Evolutionary conservation across 2,329 filamentous ascomycete genomes (phyloP).

Genomic region (Lojkania enalia): DNA sequence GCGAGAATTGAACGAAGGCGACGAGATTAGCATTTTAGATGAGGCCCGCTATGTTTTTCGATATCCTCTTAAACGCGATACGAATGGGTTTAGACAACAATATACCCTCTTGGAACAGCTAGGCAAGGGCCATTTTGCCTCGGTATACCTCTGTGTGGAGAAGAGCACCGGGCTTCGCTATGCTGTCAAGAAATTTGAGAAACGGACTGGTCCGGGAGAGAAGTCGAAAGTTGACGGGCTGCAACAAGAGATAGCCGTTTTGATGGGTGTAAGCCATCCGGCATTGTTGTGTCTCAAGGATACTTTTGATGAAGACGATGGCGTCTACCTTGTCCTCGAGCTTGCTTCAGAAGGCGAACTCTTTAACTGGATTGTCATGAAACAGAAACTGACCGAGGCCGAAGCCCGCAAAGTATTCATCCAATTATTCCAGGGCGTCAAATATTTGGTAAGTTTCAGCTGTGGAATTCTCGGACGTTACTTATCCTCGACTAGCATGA

Average conservation of each 20-base stretch:
- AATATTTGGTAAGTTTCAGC: constrained; percentile 74
- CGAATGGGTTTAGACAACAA: constrained; percentile 80
- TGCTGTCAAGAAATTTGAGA: constrained; percentile 94
- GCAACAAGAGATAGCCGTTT: constrained; percentile 92
- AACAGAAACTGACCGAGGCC: constrained; percentile 81
- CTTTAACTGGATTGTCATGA: constrained; percentile 92
- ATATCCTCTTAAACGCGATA: constrained; percentile 65
- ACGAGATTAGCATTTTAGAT: constrained; percentile 86
- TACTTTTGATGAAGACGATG: constrained; percentile 88
- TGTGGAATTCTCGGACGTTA: not conserved
- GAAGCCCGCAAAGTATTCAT: constrained; percentile 86
- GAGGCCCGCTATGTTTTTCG: constrained; percentile 88
- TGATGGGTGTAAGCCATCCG: constrained; percentile 96
- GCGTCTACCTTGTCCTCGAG: constrained; percentile 89
- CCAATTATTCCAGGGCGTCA: constrained; percentile 90
- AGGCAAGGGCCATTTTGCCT: constrained; percentile 93
- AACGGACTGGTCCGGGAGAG: constrained; percentile 79
- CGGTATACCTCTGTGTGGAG: constrained; percentile 89
- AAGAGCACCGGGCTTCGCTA: constrained; percentile 79
- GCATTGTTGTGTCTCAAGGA: constrained; percentile 93
- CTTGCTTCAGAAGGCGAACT: constrained; percentile 90
- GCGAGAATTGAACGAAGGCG: constrained; percentile 82
- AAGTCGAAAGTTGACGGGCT: constrained; percentile 81
- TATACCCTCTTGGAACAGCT: constrained; percentile 84
- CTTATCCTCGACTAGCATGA: constrained; percentile 71